Percentiles rank a stretch among this genome's conserved stretches.
Conservation (phyloP, 169 alveolate genomes). For the Plasmodium cynomolgi region DNA sequence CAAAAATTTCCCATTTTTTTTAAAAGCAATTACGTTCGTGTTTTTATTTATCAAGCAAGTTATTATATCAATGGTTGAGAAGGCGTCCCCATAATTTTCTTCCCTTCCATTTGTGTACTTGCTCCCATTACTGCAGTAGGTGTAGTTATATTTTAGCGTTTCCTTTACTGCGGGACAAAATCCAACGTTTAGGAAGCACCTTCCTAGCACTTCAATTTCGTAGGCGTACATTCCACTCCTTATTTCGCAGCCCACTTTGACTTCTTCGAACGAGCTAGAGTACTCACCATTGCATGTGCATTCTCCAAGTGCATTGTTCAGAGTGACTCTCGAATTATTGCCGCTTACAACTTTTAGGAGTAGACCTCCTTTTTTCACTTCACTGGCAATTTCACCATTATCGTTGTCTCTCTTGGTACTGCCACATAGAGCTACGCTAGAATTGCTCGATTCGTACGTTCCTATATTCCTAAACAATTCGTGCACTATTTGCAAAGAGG, state of each 20-base stretch:
- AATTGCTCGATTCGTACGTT: conserved; percentile 1
- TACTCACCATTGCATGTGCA: conserved; percentile 17
- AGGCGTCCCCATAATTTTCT: conserved; percentile 43
- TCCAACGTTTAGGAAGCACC: conserved; percentile 48
- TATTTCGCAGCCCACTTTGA: conserved; percentile 65
- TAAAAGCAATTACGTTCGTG: conserved; percentile 50
- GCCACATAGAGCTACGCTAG: neutral
- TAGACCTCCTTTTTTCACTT: neutral
- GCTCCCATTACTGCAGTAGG: conserved; percentile 68
- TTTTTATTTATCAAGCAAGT: conserved; percentile 69
- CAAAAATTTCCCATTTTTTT: conserved; percentile 57
- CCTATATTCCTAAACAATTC: conserved; percentile 67
- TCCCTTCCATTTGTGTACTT: conserved; percentile 50
- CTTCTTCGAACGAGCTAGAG: conserved; percentile 19
- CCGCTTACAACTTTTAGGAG: conserved; percentile 1
- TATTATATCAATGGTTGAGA: conserved; percentile 28
- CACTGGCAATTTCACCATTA: neutral
- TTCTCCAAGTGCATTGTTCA: conserved; percentile 20
- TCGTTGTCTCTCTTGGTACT: neutral
- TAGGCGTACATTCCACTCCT: conserved; percentile 43
- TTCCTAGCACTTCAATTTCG: conserved; percentile 44
- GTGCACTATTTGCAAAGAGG: conserved; percentile 70
- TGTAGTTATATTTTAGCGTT: conserved; percentile 60
- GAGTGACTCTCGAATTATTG: conserved; percentile 6
- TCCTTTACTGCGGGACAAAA: conserved; percentile 61